Evolutionary conservation across 2,329 filamentous ascomycete species (phyloP), one percentile per base, ranked within the genome.

Genomic region (Gyromitra esculenta): DNA sequence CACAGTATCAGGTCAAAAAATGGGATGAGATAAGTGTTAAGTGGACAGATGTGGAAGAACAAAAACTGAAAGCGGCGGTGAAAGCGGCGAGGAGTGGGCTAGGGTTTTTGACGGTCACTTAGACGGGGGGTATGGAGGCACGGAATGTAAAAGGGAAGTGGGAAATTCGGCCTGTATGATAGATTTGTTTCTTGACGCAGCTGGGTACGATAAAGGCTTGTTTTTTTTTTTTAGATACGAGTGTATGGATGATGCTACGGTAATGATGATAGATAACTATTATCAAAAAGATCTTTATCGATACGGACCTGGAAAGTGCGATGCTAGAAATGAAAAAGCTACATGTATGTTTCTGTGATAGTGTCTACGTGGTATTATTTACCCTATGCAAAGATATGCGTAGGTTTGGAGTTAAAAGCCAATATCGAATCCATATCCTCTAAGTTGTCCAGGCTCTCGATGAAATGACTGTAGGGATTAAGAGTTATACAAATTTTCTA

Each of bases 41-140:
- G 82, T 92, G 90, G 90, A 91, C 89, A 8, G 90, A 91, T 80
- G 84, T 82, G 0, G 90, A 91, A 82, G 88, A 90, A 59, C 89
- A 91, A 84, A 87, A 86, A 48, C 84, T 91, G 79, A 87, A 85
- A 81, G 85, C 84, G 81, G 89, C 89, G 0, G 87, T 87, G 18
- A 84, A 84, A 67, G 84, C 84, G 60, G 90, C 90, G 7, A 86
- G 90, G 62, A 86, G 88, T 45, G 90, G 90, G 1, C 85, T 92
- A 64, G 90, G 87, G 0, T 91, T 92, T 81, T 84, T 92, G 65
- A 85, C 85, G 0, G 88, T 92, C 11, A 92, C 91, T 83, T 91
- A 83, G 73, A 35, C 11, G 50, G 18, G 21, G 1, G 0, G 52
- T 13, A 9, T 52, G 6, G n/a, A 18, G 48, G 3, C 15, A 18